Evolutionary conservation across 1,139 yeast genomes (phyloP), one percentile per base, ranked within the genome.

Genomic region (Geotrichum klebahnii): DNA sequence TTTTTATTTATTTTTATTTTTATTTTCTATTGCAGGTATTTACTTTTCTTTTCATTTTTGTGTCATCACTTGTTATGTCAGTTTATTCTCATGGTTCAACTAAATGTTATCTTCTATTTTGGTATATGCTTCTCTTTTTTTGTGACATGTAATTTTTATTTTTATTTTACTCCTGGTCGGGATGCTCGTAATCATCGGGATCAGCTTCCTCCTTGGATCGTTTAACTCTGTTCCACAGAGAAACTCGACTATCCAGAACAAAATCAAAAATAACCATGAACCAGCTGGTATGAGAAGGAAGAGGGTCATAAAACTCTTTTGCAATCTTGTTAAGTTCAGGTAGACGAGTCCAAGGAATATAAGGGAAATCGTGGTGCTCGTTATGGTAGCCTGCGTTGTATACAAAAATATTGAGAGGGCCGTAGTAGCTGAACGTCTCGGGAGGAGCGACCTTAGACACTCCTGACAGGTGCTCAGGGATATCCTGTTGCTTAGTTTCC

Each of bases 301-400:
- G 74, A 1, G 88, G 87, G 47, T 79, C 84, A 65, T 89, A 89
- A 64, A 84, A 89, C 62, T 89, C 97, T 14, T 76, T 65, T 1
- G 96, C 96, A 41, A 86, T 77, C 45, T 69, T 65, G 53, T 84
- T 75, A 36, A 89, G 71, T 53, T 76, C 70, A 36, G 87, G 87
- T 48, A 89, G 72, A 56, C 82, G 80, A 1, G 94, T 77, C 97
- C 97, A 89, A 0, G 97, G 92, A 59, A 89, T 78, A 65, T 81
- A 89, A 1, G 97, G 97, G 73, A 89, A 89, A 68, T 89, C 97
- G 62, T 89, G 97, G 67, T 89, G 97, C 67, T 89, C 97, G 63
- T 85, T 88, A 66, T 89, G 97, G 65, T 87, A 81, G 1, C 97
- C 97, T 8, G 88, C 96, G 61, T 89, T 89, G 90, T 95, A 89